Evolutionary conservation across 306 rosid genomes (phyloP), one percentile per base, ranked within the genome.

Genomic region (Amphicarpaea edgeworthii): DNA sequence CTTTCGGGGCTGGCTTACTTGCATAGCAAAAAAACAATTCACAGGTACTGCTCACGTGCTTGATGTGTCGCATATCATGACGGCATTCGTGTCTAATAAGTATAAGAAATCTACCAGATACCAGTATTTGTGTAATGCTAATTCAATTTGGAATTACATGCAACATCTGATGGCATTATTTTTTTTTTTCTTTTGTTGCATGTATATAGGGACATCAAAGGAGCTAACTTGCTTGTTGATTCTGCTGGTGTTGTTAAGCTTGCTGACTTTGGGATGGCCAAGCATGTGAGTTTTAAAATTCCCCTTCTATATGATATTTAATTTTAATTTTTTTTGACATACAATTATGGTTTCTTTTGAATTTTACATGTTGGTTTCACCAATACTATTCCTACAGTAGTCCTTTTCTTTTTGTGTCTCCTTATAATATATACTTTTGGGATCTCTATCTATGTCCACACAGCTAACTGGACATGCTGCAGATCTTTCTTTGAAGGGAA

Each of bases 221-320:
- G 99, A 59, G 98, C 98, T 53, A 96, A 96, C 85, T 86, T 96
- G 88, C 97, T 96, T 65, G 99, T 96, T 67, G 98, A 96, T 85
- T 90, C 97, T 64, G 62, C 82, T 50, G 99, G 99, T 61, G 97
- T 90, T 72, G 98, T 96, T 77, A 90, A 96, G 88, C 96, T 96
- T 67, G 93, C 99, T 28, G 99, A 96, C 82, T 96, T 96, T 88
- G 99, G 99, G 76, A 96, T 96, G 99, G 92, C 99, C 70, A 92
- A 96, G 73, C 98, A 89, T 76, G 99, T 96, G 80, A 89, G 97
- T 90, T 65, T 64, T 63, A 10, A 72, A 65, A 62, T 28, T 28
- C 28, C 50, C 58, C 32, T 28, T 28, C 32, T 75, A 15, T 38
- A 3, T 17, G 71, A 6, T 50, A 7, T 10, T 75, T 23, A 21